phyloP scores from a whole-genome alignment of 306 rosid genomes.

The Cicer chorassanicum region DNA sequence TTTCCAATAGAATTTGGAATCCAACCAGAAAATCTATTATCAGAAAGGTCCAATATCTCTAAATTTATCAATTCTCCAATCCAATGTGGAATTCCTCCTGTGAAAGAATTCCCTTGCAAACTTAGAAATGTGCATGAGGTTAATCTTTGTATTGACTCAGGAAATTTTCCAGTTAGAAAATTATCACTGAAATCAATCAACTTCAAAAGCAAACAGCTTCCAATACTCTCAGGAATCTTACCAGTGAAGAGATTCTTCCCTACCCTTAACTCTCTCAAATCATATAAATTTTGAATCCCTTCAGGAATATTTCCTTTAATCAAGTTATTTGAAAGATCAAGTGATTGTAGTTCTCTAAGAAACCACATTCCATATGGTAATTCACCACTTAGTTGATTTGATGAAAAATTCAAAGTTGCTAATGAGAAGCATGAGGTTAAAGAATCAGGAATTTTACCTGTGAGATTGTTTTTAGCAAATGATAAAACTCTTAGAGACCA shows the following conservation, averaged over 20 bases:
- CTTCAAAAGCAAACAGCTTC: conserved; percentile 66
- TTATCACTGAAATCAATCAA: conserved; percentile 76
- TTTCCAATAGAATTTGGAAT: conserved; percentile 80
- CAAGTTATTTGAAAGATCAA: conserved; percentile 79
- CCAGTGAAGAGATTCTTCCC: conserved; percentile 70
- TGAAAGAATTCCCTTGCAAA: conserved; percentile 69
- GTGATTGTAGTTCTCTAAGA: conserved; percentile 68
- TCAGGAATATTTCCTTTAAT: conserved; percentile 73
- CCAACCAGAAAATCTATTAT: conserved; percentile 72
- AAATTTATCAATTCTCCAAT: conserved; percentile 78
- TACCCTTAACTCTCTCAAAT: conserved; percentile 64
- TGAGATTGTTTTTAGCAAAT: conserved; percentile 67
- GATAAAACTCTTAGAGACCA: conserved; percentile 76
- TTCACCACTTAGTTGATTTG: conserved; percentile 65
- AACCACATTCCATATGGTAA: conserved; percentile 79
- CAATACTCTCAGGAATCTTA: conserved; percentile 66
- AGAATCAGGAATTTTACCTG: conserved; percentile 81
- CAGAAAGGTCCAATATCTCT: conserved; percentile 69
- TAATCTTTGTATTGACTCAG: conserved; percentile 74
- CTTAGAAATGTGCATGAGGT: conserved; percentile 65
- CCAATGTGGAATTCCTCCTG: conserved; percentile 77
- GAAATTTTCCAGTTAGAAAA: conserved; percentile 66
- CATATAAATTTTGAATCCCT: conserved; percentile 69
- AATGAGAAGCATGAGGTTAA: conserved; percentile 68
- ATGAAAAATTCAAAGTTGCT: conserved; percentile 66